Evolutionary conservation across 805 yeast species (phyloP), one percentile per base, ranked within the genome.

Genomic region (Teunomyces panamensis): DNA sequence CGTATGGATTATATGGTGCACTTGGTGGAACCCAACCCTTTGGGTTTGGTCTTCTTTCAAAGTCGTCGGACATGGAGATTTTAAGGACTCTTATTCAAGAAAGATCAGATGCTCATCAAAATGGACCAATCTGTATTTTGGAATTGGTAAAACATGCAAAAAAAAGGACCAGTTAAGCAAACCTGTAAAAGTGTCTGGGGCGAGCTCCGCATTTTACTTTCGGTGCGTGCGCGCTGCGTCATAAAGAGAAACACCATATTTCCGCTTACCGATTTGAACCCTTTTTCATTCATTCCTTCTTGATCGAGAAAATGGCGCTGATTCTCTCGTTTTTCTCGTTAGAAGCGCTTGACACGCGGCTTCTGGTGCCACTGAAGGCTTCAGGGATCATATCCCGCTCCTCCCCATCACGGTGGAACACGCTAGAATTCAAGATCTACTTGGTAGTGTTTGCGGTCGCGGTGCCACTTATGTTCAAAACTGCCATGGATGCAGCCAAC

Each of bases 1-100:
- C 96, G 58, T 83, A 89, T 5, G 96, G 96, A 57, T 88, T 88
- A 62, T 87, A 89, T 1, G 94, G 94, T 1, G 91, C 92, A 52
- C 76, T 80, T 8, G 96, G 96, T 1, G 83, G 87, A 0, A 77
- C 77, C 94, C 94, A 86, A 0, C 89, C 90, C 5, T 78, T 77
- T 2, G 94, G 91, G 56, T 86, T 83, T 3, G 91, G 85, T 47
- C 88, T 70, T 68, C 90, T 75, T 39, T 81, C 79, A 41, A 77
- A 51, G 16, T 75, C 68, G 51, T 43, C 45, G 9, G 29, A 26
- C 39, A 32, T 32, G 13, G 32, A 5, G 32, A 11, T 9, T 20
- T 20, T 20, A 5, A 20, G 1, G 24, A 20, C 4, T 20, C 32
- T 30, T 30, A 13, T 30, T 30, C 17, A 30, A n/a, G 9, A n/a